A percentile compares a stretch with the other conserved stretches of the same genome.
Evolutionary conservation across 192 early-diverging fungal species (phyloP).

Genomic region (Podila minutissima): DNA sequence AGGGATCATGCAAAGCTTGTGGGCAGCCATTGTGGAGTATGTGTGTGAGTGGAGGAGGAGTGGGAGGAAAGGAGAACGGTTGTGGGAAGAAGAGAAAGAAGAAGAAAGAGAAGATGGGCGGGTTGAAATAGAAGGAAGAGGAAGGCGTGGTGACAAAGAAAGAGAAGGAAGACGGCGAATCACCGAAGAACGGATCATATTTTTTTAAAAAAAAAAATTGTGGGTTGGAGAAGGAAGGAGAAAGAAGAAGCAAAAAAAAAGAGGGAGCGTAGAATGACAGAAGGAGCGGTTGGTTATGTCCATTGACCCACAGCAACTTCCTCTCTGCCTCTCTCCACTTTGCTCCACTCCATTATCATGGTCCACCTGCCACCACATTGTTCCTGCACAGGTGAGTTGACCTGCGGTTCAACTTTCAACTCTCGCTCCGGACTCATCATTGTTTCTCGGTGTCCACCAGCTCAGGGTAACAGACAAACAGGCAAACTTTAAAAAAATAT

Average conservation of each 20-base stretch:
- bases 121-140: not conserved
- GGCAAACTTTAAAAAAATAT: not conserved
- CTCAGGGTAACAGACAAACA: too few relatives aligned
- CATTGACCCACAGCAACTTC: too few relatives aligned
- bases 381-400: too few relatives aligned
- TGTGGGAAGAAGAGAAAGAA: not conserved
- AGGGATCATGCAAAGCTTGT: conserved; percentile 95
- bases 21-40: conserved; percentile 53
- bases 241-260: not conserved
- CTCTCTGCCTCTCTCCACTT: too few relatives aligned
- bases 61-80: not conserved
- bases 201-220: not conserved
- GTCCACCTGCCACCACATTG: too few relatives aligned
- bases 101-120: conserved; percentile 3
- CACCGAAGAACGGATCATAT: not conserved
- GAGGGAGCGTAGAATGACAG: too few relatives aligned
- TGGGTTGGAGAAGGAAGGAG: not conserved
- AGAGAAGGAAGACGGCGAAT: conserved; percentile 2
- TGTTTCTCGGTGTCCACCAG: too few relatives aligned
- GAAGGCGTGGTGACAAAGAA: conserved; percentile 7
- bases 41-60: conserved; percentile 11
- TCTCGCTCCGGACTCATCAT: too few relatives aligned
- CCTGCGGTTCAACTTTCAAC: too few relatives aligned
- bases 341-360: too few relatives aligned
- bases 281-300: too few relatives aligned